phyloP scores from a whole-genome alignment of 805 yeast genomes.

The Monosporozyma yasuniensis region DNA sequence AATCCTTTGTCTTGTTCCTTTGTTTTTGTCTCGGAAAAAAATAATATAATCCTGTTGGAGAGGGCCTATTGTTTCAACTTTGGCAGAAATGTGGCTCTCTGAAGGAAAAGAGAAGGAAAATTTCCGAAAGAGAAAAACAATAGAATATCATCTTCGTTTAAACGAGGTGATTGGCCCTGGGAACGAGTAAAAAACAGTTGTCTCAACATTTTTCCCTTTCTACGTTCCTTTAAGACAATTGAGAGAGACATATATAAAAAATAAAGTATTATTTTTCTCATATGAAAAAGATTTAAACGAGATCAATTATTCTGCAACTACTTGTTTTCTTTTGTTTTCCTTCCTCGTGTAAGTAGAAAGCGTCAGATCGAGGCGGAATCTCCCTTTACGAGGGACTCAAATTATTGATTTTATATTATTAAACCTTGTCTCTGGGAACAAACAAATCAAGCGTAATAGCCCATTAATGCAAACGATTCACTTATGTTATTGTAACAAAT shows the following conservation, averaged over 20 bases:
- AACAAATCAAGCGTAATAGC: neutral
- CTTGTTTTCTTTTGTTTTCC: neutral
- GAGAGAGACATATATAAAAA: neutral
- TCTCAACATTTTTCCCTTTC: no score
- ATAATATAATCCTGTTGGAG: neutral
- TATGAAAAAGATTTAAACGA: neutral
- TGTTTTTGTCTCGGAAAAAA: neutral
- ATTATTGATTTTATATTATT: neutral
- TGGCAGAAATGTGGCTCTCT: no score
- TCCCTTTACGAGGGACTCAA: neutral
- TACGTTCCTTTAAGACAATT: neutral
- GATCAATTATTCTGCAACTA: neutral
- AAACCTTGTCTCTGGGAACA: neutral
- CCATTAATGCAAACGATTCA: neutral
- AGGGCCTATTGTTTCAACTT: neutral
- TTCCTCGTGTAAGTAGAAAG: neutral
- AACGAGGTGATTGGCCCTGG: no score
- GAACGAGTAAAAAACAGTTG: no score
- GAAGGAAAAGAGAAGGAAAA: neutral
- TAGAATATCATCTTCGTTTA: no score
- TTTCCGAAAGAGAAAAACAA: neutral
- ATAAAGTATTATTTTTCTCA: no score
- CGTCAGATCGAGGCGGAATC: neutral
- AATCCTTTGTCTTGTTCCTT: neutral
- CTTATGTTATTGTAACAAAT: neutral